phyloP scores from a whole-genome alignment of 2,329 filamentous ascomycete genomes.

The Epichloe uncinata region DNA sequence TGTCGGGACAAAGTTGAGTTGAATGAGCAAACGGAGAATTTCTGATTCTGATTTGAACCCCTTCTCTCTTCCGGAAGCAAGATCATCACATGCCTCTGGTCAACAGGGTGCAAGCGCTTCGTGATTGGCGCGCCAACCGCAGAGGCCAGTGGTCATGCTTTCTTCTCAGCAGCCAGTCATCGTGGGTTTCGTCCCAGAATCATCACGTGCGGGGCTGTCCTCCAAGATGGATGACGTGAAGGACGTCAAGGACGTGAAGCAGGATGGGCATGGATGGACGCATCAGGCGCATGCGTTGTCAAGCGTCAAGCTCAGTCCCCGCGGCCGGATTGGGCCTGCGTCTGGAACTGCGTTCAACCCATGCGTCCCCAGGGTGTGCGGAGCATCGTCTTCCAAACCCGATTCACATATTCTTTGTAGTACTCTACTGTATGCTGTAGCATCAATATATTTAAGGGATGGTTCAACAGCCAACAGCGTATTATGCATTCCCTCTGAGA shows the following conservation, averaged over 20 bases:
- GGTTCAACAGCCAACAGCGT: neutral
- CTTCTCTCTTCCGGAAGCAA: neutral
- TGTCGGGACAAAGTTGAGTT: no score
- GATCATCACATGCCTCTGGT: neutral
- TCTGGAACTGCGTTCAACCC: no score
- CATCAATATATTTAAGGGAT: neutral
- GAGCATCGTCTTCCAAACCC: no score
- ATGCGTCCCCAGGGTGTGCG: no score
- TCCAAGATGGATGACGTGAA: neutral
- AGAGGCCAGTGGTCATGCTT: neutral
- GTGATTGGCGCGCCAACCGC: constrained; percentile 1
- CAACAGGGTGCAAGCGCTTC: neutral
- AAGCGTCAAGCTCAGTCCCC: no score
- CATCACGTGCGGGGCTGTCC: neutral
- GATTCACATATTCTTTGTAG: no score
- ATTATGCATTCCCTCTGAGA: neutral
- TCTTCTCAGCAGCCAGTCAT: neutral
- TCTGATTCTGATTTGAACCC: neutral
- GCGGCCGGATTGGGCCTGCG: no score
- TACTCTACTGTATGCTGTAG: neutral
- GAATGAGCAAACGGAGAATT: neutral
- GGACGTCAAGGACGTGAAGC: no score
- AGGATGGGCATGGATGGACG: no score
- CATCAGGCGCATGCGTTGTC: no score
- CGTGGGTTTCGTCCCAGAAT: neutral